Percentiles rank a stretch among this genome's conserved stretches.
Conservation (phyloP, 768 basidiomycete genomes). For the Lenzites betulinus region DNA sequence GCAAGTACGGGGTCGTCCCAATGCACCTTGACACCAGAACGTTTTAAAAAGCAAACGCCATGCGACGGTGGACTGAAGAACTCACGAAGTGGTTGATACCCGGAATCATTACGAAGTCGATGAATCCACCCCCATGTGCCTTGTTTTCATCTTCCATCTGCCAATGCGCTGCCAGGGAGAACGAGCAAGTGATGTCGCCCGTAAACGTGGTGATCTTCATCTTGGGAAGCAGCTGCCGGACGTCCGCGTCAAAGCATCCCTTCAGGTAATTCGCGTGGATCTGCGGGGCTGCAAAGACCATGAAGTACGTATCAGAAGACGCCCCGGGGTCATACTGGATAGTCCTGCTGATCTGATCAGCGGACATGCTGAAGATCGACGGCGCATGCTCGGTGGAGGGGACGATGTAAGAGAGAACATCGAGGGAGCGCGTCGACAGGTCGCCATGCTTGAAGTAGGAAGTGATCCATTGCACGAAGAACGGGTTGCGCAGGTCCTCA, state of each 20-base stretch:
- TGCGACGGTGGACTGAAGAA: background rate
- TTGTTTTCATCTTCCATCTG: slow-evolving; percentile 23
- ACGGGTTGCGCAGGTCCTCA: background rate
- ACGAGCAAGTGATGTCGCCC: background rate
- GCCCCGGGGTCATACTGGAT: background rate
- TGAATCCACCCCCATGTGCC: slow-evolving; percentile 9
- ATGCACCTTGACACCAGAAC: background rate
- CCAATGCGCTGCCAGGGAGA: slow-evolving; percentile 18
- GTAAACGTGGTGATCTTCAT: slow-evolving; percentile 3
- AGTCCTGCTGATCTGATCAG: background rate
- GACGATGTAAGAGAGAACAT: slow-evolving; percentile 1
- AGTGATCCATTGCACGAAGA: background rate
- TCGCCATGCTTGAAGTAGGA: slow-evolving; percentile 13
- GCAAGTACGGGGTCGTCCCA: slow-evolving; percentile 3
- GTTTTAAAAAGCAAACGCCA: no score
- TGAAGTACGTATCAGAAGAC: background rate
- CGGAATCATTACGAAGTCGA: slow-evolving; percentile 19
- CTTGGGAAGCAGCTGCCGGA: slow-evolving; percentile 4
- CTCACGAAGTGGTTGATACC: slow-evolving; percentile 32
- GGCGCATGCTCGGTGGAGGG: background rate
- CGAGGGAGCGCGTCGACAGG: slow-evolving; percentile 2
- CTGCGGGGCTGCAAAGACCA: background rate
- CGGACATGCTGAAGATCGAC: slow-evolving; percentile 2
- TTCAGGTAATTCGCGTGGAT: slow-evolving; percentile 8
- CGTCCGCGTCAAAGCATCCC: slow-evolving; percentile 10